Conservation (phyloP, 2,329 filamentous ascomycete genomes). For the Neurospora crassa region DNA sequence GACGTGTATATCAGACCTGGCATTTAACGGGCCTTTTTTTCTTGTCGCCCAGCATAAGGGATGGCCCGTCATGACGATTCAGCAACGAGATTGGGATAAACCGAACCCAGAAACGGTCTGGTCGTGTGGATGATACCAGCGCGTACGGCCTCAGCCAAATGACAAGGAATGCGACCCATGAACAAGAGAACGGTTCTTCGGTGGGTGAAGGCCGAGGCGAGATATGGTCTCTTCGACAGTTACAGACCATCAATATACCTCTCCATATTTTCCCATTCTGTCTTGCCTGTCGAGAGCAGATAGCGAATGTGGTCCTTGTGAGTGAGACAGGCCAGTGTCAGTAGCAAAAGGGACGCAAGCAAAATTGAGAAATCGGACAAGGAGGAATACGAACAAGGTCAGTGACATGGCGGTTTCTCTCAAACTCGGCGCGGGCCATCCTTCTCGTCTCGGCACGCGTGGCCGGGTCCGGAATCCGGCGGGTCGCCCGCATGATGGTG, state of each 20-base stretch:
- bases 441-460: constrained; percentile 46
- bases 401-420: constrained; percentile 45
- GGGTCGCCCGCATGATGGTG: constrained; percentile 44
- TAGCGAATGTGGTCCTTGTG: constrained; percentile 50
- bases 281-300: constrained; percentile 54
- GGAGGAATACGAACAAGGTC: constrained; percentile 39
- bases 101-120: not conserved
- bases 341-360: not conserved
- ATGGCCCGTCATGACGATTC: not conserved
- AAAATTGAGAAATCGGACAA: not conserved
- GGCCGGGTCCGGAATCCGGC: constrained; percentile 38
- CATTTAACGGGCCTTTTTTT: not conserved
- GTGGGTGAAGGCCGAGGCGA: not conserved
- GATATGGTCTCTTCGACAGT: constrained; percentile 1
- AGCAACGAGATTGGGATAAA: not conserved
- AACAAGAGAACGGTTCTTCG: not conserved
- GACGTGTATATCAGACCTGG: not conserved
- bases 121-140: not conserved
- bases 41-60: not conserved
- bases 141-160: not conserved
- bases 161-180: not conserved
- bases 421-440: constrained; percentile 52
- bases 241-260: constrained; percentile 42
- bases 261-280: constrained; percentile 55
- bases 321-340: not conserved